phyloP scores from a whole-genome alignment of 768 basidiomycete species.

The Porphyrellus cyaneotinctus region DNA sequence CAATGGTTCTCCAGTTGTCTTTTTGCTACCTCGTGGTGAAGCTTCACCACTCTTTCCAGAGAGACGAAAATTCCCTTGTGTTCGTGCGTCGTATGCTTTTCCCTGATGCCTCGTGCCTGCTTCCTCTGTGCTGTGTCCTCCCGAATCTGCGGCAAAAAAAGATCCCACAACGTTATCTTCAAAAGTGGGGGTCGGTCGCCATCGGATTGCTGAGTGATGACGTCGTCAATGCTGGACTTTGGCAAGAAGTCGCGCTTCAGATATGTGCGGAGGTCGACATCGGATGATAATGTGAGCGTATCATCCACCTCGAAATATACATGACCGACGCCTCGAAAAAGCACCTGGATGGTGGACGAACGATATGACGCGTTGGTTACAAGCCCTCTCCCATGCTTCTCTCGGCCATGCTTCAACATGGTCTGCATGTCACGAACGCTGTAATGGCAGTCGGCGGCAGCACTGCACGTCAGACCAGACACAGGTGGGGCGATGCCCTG shows the following conservation, averaged over 20 bases:
- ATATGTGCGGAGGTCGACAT: not conserved
- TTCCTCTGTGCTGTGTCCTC: not conserved
- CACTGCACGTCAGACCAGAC: not conserved
- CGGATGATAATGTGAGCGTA: not conserved
- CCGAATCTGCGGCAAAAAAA: not conserved
- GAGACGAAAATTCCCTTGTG: not conserved
- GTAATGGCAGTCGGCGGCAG: not conserved
- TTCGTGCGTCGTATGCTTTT: not conserved
- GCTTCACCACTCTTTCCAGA: not conserved
- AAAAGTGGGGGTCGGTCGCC: constrained; percentile 3
- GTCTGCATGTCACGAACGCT: not conserved
- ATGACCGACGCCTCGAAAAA: constrained; percentile 2
- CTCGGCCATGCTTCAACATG: constrained; percentile 1
- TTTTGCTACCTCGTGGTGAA: not conserved
- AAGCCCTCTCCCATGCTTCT: not conserved
- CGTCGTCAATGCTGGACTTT: not conserved
- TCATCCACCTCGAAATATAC: constrained; percentile 3
- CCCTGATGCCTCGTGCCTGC: not conserved
- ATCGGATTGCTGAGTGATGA: not conserved
- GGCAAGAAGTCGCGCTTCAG: not conserved
- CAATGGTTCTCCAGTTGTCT: not conserved
- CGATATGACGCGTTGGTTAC: not conserved
- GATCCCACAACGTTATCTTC: constrained; percentile 1
- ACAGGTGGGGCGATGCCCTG: not conserved
- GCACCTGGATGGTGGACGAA: not conserved